phyloP scores from a whole-genome alignment of 169 alveolate genomes.

The Plasmodium cynomolgi region DNA sequence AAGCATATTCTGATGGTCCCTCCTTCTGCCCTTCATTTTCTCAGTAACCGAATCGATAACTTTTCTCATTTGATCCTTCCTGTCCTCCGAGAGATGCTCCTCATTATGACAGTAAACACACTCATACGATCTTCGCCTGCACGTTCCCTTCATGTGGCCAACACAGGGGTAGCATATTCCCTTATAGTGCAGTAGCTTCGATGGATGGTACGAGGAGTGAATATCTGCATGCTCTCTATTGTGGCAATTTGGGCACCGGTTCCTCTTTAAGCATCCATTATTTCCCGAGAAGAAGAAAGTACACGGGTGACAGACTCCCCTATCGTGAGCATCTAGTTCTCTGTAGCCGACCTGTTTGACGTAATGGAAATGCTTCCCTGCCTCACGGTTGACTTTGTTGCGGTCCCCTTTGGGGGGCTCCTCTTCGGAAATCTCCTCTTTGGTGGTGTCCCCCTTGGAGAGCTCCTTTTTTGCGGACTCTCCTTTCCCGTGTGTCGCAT shows the following conservation, averaged over 20 bases:
- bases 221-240: conserved; percentile 24
- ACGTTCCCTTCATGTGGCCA: conserved; percentile 4
- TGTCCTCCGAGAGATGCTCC: background rate
- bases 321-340: conserved; percentile 7
- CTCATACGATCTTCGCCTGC: conserved; percentile 6
- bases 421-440: background rate
- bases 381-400: background rate
- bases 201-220: conserved; percentile 23
- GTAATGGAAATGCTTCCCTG: background rate
- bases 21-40: background rate
- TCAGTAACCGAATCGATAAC: background rate
- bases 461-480: background rate
- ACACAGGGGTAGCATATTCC: conserved; percentile 17
- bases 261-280: background rate
- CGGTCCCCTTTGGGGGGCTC: background rate
- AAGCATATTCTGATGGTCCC: background rate
- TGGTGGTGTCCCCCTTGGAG: background rate
- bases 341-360: background rate
- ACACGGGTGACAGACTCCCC: conserved; percentile 13
- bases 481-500: background rate
- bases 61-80: background rate
- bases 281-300: conserved; percentile 8
- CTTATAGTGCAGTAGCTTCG: conserved; percentile 23
- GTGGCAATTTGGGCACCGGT: conserved; percentile 15
- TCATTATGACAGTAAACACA: conserved; percentile 27